Evolutionary conservation across 179 eudicot species (phyloP).

Genomic region (Camellia oleifera): DNA sequence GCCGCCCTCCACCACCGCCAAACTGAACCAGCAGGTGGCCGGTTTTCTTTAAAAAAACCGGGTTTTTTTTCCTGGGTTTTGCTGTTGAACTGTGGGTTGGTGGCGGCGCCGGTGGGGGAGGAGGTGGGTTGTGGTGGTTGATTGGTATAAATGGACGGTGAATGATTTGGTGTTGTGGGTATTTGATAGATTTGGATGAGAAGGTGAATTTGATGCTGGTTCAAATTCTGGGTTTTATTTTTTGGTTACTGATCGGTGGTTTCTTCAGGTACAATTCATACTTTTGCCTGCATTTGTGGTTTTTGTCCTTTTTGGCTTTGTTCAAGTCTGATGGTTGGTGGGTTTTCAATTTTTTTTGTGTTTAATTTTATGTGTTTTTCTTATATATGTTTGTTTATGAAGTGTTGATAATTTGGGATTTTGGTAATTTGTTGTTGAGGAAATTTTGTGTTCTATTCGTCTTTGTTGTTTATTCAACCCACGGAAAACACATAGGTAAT

Average conservation of each 20-base stretch:
- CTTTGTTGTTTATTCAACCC: not conserved
- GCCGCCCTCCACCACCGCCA: too few relatives aligned
- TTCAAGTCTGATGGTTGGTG: not conserved
- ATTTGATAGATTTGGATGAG: slow-evolving; percentile 9
- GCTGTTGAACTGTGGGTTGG: not conserved
- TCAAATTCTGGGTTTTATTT: not conserved
- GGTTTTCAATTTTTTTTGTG: not conserved
- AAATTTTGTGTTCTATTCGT: not conserved
- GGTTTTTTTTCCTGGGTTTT: not conserved
- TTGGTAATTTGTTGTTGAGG: not conserved
- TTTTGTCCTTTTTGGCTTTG: not conserved
- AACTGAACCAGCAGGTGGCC: too few relatives aligned
- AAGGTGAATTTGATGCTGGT: not conserved
- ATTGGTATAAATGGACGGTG: not conserved
- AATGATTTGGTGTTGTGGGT: slow-evolving; percentile 4
- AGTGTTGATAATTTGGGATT: not conserved
- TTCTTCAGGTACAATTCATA: slow-evolving; percentile 1
- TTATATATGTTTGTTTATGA: not conserved
- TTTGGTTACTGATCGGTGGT: not conserved
- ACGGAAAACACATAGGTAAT: not conserved
- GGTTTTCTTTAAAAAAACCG: too few relatives aligned
- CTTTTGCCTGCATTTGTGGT: slow-evolving; percentile 12
- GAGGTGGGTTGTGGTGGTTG: not conserved
- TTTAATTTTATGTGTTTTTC: not conserved
- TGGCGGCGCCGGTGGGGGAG: not conserved